These are phyloP conservation scores for Psilocybe cyanescens DNA, from an alignment of 768 basidiomycete genomes.

Conservation along the genomic window DNA sequence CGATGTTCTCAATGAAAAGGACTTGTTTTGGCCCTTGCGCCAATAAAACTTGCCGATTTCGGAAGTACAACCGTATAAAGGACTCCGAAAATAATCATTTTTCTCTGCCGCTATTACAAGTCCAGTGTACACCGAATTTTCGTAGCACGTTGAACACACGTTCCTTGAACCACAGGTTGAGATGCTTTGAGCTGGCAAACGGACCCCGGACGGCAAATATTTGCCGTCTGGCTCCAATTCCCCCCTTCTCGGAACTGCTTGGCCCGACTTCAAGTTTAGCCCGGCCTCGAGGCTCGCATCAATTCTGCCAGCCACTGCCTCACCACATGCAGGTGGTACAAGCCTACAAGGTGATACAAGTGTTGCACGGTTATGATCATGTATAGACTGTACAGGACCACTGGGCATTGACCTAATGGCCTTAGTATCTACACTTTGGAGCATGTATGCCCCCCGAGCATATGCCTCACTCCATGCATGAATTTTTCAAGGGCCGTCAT, in stretches of 20 bases:
- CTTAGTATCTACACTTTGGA: background rate
- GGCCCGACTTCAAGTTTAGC: background rate
- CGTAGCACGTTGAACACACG: too few species aligned
- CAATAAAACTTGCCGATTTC: background rate
- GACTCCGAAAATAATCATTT: too few species aligned
- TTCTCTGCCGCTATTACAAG: too few species aligned
- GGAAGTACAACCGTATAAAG: too few species aligned
- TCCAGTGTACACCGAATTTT: too few species aligned
- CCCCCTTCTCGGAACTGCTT: background rate
- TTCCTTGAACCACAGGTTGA: too few species aligned
- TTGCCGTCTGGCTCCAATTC: background rate
- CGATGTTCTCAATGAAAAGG: background rate
- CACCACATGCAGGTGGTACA: background rate
- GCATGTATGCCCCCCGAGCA: background rate
- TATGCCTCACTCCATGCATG: background rate
- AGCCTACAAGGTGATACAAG: background rate
- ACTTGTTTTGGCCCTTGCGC: background rate
- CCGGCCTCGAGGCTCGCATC: conserved; percentile 3
- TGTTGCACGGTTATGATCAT: too few species aligned
- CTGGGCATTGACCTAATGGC: too few species aligned
- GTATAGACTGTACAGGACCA: too few species aligned
- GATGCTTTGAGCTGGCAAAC: too few species aligned
- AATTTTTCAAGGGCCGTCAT: background rate
- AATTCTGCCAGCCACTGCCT: background rate
- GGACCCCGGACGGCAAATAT: too few species aligned